These are phyloP conservation scores for Paramecium octaurelia DNA, from an alignment of 73 alveolate genomes.

Conservation along the genomic window DNA sequence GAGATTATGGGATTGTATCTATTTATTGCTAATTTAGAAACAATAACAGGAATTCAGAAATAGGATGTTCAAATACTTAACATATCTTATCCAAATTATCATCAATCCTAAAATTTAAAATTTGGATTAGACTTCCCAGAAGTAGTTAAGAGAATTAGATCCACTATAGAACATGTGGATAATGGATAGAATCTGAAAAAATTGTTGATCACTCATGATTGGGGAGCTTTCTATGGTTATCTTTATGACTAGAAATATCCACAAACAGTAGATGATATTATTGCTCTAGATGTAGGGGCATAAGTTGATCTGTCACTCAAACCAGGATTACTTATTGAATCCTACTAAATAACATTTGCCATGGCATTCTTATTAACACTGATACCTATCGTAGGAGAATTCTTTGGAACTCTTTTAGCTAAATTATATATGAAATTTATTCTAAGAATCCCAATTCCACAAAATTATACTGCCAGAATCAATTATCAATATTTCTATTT, in stretches of 20 bases:
- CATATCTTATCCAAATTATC: constrained; percentile 52
- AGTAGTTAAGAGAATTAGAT: constrained; percentile 44
- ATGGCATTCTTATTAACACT: constrained; percentile 17
- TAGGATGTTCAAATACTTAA: not conserved
- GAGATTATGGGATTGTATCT: constrained; percentile 50
- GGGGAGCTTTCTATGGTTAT: constrained; percentile 63
- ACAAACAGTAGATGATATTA: constrained; percentile 14
- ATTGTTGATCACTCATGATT: constrained; percentile 54
- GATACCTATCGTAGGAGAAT: constrained; percentile 43
- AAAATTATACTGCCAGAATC: not conserved
- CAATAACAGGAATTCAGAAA: not conserved
- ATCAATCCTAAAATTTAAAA: not conserved
- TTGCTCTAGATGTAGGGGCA: constrained; percentile 59
- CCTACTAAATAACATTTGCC: constrained; percentile 46
- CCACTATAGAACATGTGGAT: constrained; percentile 22
- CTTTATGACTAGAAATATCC: constrained; percentile 53
- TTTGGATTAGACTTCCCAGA: constrained; percentile 43
- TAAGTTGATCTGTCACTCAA: not conserved
- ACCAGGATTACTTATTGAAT: not conserved
- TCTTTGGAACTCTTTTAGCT: constrained; percentile 6
- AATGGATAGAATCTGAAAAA: constrained; percentile 19
- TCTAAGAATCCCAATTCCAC: not conserved
- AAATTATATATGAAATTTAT: constrained; percentile 3
- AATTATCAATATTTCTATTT: constrained; percentile 55
- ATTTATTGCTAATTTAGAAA: not conserved